Conservation (phyloP, 2,329 filamentous ascomycete genomes). For the Ceratocystis colombiana region DNA sequence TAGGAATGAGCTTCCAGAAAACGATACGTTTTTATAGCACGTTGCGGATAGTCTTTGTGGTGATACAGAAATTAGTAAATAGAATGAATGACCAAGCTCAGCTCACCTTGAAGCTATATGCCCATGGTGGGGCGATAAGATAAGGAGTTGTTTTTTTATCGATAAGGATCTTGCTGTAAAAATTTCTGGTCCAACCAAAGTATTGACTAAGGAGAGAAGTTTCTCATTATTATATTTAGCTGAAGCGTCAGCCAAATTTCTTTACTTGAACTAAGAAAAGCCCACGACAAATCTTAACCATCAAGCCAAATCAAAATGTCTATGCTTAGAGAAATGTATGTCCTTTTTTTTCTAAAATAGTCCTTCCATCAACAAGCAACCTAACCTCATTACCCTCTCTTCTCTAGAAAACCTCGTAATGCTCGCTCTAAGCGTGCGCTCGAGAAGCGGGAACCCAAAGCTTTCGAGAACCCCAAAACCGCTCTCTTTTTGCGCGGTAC, state of each 20-base stretch:
- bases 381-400: background rate
- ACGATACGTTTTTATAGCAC: constrained; percentile 24
- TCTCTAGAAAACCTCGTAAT: constrained; percentile 49
- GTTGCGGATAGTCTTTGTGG: background rate
- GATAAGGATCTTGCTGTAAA: constrained; percentile 23
- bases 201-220: background rate
- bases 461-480: constrained; percentile 79
- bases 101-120: background rate
- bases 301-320: constrained; percentile 20
- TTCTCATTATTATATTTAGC: constrained; percentile 14
- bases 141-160: constrained; percentile 17
- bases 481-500: constrained; percentile 84
- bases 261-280: background rate
- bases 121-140: constrained; percentile 21
- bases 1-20: constrained; percentile 37
- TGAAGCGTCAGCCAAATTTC: constrained; percentile 15
- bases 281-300: background rate
- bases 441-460: constrained; percentile 84
- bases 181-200: constrained; percentile 21
- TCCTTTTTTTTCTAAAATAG: background rate
- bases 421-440: constrained; percentile 91
- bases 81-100: background rate
- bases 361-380: background rate
- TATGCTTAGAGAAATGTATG: constrained; percentile 26
- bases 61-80: background rate